Evolutionary conservation across 805 yeast genomes (phyloP), one percentile per base, ranked within the genome.

Genomic region (Wickerhamiella vanderwaltii): DNA sequence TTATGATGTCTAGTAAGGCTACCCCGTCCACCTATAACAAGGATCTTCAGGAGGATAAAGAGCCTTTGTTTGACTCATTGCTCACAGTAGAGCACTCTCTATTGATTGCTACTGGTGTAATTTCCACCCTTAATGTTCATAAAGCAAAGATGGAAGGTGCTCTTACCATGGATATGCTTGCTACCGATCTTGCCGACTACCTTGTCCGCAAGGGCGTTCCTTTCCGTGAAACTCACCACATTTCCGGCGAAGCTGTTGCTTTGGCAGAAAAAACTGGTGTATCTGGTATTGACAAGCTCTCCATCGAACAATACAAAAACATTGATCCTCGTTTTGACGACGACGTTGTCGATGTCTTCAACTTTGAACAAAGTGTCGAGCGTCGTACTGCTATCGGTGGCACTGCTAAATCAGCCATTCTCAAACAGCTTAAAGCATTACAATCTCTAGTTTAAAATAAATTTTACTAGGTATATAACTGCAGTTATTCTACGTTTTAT

Each of bases 41-140:
- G 66, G 99, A 91, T 62, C 79, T 91, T 79, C 99, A 91, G 67
- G 99, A 91, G 64, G 99, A 91, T 63, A 91, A 91, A 63, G 99
- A 91, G 64, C 95, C 99, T n/a, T 68, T 91, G 48, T 91, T 91
- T 56, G 99, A 91, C 64, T 75, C 82, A 51, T 64, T 91, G 60
- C 68, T 75, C 39, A 88, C 98, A 1, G 93, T 88, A 18, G 94
- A 85, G 53, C 97, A 91, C 64, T 91, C 97, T 1, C 72, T 87
- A 35, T 69, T 83, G 50, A 91, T 91, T 57, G 94, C 97, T 24
- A 87, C 96, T 1, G 99, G 99, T 50, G 97, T 91, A 5, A 69
- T 91, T 35, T 85, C 96, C 3, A 91, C 98, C 1, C 70, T 91
- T 54, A 57, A 61, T 31, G 82, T 87, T 51, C 71, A 81, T 53